Conservation (phyloP, 768 basidiomycete species). For the Serendipita vermifera region DNA sequence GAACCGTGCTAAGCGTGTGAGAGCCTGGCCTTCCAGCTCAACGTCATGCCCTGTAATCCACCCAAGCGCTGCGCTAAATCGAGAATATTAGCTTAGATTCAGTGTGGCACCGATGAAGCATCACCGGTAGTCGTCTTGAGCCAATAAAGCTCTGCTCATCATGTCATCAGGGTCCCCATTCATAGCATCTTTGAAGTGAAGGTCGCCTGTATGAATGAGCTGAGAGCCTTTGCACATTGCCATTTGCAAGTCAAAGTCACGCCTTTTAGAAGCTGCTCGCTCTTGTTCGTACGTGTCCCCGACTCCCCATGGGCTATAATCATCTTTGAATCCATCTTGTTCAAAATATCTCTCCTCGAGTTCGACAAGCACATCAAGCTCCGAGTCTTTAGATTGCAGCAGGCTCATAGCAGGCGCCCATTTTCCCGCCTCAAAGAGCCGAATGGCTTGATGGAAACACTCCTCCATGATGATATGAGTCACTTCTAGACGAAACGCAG, state of each 20-base stretch:
- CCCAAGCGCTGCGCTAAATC: not conserved
- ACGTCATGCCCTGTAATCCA: not conserved
- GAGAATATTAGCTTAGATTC: not conserved
- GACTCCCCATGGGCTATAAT: not conserved
- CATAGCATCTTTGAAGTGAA: not conserved
- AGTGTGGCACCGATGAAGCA: not conserved
- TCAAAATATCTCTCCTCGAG: not conserved
- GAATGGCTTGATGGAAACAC: not conserved
- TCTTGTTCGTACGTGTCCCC: not conserved
- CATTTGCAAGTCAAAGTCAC: not conserved
- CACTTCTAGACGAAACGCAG: not conserved
- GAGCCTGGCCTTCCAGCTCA: not conserved
- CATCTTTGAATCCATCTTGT: not conserved
- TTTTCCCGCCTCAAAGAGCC: not conserved
- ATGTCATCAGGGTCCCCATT: not conserved
- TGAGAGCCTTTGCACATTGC: not conserved
- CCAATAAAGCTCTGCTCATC: not conserved
- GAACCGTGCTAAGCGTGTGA: not conserved
- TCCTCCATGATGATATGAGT: not conserved
- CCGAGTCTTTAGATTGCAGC: not conserved
- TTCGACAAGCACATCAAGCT: not conserved
- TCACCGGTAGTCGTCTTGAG: constrained; percentile 3
- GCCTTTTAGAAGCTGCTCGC: not conserved
- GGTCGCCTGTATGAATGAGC: not conserved
- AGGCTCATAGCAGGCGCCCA: constrained; percentile 5